Evolutionary conservation across 2,329 filamentous ascomycete genomes (phyloP).

Genomic region (Sclerotiophoma versabilis): DNA sequence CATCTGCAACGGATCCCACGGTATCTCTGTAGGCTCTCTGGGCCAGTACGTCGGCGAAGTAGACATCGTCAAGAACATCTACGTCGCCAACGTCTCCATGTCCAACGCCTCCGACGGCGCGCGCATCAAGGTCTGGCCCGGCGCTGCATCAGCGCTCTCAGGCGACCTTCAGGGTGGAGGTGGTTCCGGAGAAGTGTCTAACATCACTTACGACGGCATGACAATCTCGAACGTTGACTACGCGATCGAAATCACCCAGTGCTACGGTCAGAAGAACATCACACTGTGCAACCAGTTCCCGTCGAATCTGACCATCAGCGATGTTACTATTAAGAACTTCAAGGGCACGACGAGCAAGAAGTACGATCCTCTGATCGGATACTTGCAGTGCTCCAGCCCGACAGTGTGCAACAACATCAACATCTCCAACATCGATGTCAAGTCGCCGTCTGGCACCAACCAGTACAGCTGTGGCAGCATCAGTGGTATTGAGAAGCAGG

Average conservation of each 20-base stretch:
- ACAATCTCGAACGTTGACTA: slow-evolving; percentile 68
- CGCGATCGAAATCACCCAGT: slow-evolving; percentile 70
- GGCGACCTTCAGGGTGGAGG: slow-evolving; percentile 71
- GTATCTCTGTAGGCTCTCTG: slow-evolving; percentile 74
- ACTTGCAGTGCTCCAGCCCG: slow-evolving; percentile 54
- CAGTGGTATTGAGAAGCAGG: slow-evolving; percentile 35
- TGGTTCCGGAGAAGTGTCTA: slow-evolving; percentile 66
- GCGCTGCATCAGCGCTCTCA: slow-evolving; percentile 61
- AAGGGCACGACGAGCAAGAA: slow-evolving; percentile 60
- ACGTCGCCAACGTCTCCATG: slow-evolving; percentile 52
- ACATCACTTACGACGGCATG: slow-evolving; percentile 72
- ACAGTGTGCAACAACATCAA: slow-evolving; percentile 60
- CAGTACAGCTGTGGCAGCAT: slow-evolving; percentile 55
- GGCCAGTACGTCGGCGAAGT: slow-evolving; percentile 70
- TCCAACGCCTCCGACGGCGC: slow-evolving; percentile 64
- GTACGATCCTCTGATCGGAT: slow-evolving; percentile 52
- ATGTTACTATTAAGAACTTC: slow-evolving; percentile 65
- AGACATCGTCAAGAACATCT: slow-evolving; percentile 74
- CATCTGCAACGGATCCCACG: slow-evolving; percentile 72
- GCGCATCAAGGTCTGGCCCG: slow-evolving; percentile 78
- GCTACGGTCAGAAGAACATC: slow-evolving; percentile 68
- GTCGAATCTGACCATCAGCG: slow-evolving; percentile 62
- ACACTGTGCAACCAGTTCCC: slow-evolving; percentile 68
- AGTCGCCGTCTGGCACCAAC: slow-evolving; percentile 56
- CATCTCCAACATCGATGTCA: slow-evolving; percentile 52